Evolutionary conservation across 257 asterid genomes (phyloP).

Genomic region (Linderniella brevidens): DNA sequence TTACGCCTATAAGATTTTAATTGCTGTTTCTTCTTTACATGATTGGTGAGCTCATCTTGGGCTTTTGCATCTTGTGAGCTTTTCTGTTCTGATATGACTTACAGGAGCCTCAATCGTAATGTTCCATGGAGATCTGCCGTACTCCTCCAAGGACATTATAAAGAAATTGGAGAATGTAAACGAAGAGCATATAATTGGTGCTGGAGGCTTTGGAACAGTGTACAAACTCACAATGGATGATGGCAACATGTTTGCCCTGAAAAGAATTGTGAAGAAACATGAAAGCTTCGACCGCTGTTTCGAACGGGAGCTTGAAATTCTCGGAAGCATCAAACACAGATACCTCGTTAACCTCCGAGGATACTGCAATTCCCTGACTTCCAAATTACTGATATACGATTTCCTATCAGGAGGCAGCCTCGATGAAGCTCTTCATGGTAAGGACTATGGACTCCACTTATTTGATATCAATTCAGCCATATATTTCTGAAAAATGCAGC

Average conservation of each 20-base stretch:
- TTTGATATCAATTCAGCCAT: slow-evolving; percentile 4
- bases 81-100: background rate
- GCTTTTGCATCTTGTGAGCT: too few species aligned
- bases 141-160: slow-evolving; percentile 75
- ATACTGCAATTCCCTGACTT: slow-evolving; percentile 68
- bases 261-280: slow-evolving; percentile 53
- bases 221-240: slow-evolving; percentile 91
- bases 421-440: slow-evolving; percentile 77
- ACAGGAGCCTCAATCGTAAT: slow-evolving; percentile 91
- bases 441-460: slow-evolving; percentile 6
- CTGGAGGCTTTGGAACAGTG: slow-evolving; percentile 89
- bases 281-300: slow-evolving; percentile 69
- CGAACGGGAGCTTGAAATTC: slow-evolving; percentile 77
- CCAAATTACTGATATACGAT: slow-evolving; percentile 62
- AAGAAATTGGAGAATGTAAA: slow-evolving; percentile 60
- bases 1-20: too few species aligned
- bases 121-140: slow-evolving; percentile 95
- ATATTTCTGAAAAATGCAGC: too few species aligned
- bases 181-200: slow-evolving; percentile 78
- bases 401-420: slow-evolving; percentile 70
- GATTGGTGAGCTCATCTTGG: too few species aligned
- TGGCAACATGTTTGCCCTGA: slow-evolving; percentile 47
- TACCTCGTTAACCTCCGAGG: slow-evolving; percentile 73
- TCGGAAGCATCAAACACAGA: slow-evolving; percentile 74
- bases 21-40: too few species aligned